These are phyloP conservation scores for Starmerella cellae DNA, from an alignment of 805 yeast genomes.

Conservation along the genomic window DNA sequence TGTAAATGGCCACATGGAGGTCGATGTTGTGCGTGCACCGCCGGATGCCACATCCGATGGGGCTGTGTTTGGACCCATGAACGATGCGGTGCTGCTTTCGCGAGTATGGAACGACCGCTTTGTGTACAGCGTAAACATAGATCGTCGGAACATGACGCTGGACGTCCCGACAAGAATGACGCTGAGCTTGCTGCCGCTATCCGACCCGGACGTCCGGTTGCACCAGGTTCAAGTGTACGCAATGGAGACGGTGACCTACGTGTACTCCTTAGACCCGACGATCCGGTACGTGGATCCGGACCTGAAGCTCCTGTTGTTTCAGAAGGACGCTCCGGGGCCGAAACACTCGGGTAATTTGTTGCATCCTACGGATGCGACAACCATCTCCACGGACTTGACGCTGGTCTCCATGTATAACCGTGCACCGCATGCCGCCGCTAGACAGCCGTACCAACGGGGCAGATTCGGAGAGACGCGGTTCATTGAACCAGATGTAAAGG, in stretches of 20 bases:
- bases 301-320: slow-evolving; percentile 18
- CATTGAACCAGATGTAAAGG: slow-evolving; percentile 21
- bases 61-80: slow-evolving; percentile 45
- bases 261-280: slow-evolving; percentile 21
- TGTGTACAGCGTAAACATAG: slow-evolving; percentile 63
- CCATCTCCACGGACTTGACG: slow-evolving; percentile 12
- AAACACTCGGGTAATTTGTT: slow-evolving; percentile 12
- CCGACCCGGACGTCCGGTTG: slow-evolving; percentile 49
- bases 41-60: slow-evolving; percentile 38
- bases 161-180: slow-evolving; percentile 65
- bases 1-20: slow-evolving; percentile 43
- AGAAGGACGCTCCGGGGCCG: slow-evolving; percentile 12
- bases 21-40: slow-evolving; percentile 57
- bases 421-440: slow-evolving; percentile 10
- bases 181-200: slow-evolving; percentile 54
- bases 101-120: slow-evolving; percentile 79
- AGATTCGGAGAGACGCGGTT: slow-evolving; percentile 21
- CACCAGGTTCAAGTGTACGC: slow-evolving; percentile 36
- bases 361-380: slow-evolving; percentile 18
- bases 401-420: slow-evolving; percentile 15
- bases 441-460: slow-evolving; percentile 21
- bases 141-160: slow-evolving; percentile 60
- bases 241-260: slow-evolving; percentile 20
- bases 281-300: slow-evolving; percentile 21
- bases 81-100: slow-evolving; percentile 67